A percentile compares a stretch with the other conserved stretches of the same genome.
Evolutionary conservation across 305 asterid species (phyloP).

Genomic region (Andrographis paniculata): DNA sequence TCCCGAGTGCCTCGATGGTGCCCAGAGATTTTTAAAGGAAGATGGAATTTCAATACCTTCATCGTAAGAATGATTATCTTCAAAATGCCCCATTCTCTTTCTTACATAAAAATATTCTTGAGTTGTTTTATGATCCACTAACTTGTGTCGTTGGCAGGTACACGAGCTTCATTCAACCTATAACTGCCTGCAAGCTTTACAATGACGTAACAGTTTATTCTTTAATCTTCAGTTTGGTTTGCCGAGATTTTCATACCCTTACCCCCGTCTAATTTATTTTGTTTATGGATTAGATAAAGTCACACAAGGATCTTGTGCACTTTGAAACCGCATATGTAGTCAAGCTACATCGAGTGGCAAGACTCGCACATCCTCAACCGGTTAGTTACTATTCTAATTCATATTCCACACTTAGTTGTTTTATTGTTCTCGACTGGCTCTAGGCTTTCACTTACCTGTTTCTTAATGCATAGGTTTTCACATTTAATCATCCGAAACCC

Average conservation of each 20-base stretch:
- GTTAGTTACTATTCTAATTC: conserved; percentile 42
- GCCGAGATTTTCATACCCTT: neutral
- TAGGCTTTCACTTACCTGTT: conserved; percentile 20
- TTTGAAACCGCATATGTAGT: conserved; percentile 98
- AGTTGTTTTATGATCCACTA: neutral
- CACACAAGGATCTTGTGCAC: conserved; percentile 91
- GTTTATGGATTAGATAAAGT: conserved; percentile 51
- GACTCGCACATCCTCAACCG: conserved; percentile 76
- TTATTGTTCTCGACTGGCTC: conserved; percentile 10
- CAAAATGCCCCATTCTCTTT: no score
- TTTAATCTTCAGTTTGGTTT: conserved; percentile 2
- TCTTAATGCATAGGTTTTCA: conserved; percentile 61
- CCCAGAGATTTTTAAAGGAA: conserved; percentile 85
- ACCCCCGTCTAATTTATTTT: conserved; percentile 13
- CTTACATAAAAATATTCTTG: neutral
- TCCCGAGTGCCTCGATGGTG: conserved; percentile 99
- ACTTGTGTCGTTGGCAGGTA: conserved; percentile 54
- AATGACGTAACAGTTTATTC: conserved; percentile 58
- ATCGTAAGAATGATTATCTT: conserved; percentile 78
- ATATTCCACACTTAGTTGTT: conserved; percentile 14
- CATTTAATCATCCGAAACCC: conserved; percentile 72
- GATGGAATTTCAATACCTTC: conserved; percentile 94
- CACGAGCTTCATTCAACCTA: conserved; percentile 92
- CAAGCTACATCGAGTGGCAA: conserved; percentile 90
- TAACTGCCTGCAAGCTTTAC: conserved; percentile 85